Evolutionary conservation across 352 stramenopile genomes (phyloP), one percentile per base, ranked within the genome.

Genomic region (Pilasporangium apinafurcum): DNA sequence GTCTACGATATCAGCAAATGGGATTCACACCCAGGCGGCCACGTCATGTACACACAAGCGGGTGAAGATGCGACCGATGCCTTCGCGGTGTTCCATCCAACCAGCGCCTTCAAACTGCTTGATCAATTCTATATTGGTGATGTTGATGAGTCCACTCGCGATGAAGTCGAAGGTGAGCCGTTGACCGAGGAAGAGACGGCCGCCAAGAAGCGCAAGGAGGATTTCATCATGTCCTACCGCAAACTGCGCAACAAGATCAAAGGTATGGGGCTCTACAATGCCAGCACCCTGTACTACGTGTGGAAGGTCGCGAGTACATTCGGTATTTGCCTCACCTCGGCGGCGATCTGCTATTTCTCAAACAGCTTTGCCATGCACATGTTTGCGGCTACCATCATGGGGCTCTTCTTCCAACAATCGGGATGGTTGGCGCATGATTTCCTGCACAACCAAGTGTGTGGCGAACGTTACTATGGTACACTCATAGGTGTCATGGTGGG

Each of bases 371-470:
- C 63, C 7, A 71, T 98, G 46, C 95, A 98, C 68, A 88, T 98
- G 62, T 60, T 95, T 26, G 83, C 80, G 2, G 96, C 88, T 2
- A 62, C 86, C 21, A 52, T 98, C 48, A 86, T 99, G 58, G 96
- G 94, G 25, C 73, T 99, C 24, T 98, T 98, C 67, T 98, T 96
- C 83, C 96, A 99, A 73, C 96, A 99, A 68, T 98, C 92, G 42
- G 96, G 95, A 38, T 99, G 95, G 95, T 79, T 98, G 8, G 91
- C 95, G 33, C 95, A 99, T 62, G 96, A 98, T 59, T 97, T 98
- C 49, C 55, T 98, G 37, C 96, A 99, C 68, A 95, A 99, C 65
- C 95, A 99, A 77, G 95, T 98, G 37, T 98, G 97, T 74, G 77
- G 91, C 31, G 89, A 98, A 38, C 86, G 96, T 52, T 80, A 81